Base-by-base conservation (phyloP, 2,329 filamentous ascomycete genomes). In the Ceratocystis colombiana region DNA sequence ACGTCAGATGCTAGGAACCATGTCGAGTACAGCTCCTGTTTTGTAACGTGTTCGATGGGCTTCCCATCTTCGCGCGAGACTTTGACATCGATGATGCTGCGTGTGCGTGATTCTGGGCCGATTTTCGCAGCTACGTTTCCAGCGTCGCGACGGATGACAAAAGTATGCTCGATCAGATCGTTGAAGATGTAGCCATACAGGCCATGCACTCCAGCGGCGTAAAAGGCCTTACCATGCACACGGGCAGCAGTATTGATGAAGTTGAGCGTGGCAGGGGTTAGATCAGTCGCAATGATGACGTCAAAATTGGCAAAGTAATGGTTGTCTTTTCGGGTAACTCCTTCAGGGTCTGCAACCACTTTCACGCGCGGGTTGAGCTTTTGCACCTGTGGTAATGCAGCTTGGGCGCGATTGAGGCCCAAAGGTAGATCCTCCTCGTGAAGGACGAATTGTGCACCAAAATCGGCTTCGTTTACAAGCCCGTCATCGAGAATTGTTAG, bases 151-250 rank as follows among this genome's bases (percentile, higher is more conserved):
- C 96, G 87, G 68, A 99, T 87, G 68, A 94, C 85, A 73, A 90
- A 99, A 72, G 92, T 87, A 75, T 99, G 94, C 72, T 87, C 83
- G 71, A 96, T 90, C 25, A 99, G 82, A 74, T 99, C 94, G 67
- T 89, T 88, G 74, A 99, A 99, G 70, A 96, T 88, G 77, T 90
- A 99, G 66, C 94, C 94, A 74, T 95, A 97, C 74, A 96, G 10
- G 91, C 86, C 61, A 85, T 84, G 69, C 25, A 45, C 22, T 12
- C 61, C 65, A n/a, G 61, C 41, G 33, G 65, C 65, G 30, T 66
- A 66, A 37, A 66, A 66, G 0, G 65, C 44, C 28, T 63, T 63
- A 12, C 53, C 53, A 84, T 82, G 68, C 88, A 95, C 78, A 61
- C 93, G 88, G 50, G 91, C 92, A 33, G 89, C 88, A 25, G 89